Evolutionary conservation across 1,139 yeast species (phyloP), one percentile per base, ranked within the genome.

Genomic region (Pichia inconspicua): DNA sequence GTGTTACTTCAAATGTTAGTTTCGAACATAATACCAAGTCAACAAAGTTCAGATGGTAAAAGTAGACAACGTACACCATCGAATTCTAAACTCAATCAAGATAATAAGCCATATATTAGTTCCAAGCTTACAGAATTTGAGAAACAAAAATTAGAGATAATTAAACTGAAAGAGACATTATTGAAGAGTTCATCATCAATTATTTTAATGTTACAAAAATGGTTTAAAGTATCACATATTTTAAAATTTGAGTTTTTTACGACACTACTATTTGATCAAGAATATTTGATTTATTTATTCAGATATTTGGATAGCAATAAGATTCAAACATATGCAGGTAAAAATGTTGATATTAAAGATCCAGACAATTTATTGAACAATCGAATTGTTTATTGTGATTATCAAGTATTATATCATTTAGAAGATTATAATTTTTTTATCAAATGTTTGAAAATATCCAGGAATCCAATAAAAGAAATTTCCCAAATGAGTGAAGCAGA

Each of bases 151-250:
- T 66, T 81, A 30, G 89, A 84, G 56, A 70, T 80, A 4, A 54
- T 73, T 3, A 73, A 82, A 51, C 70, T 78, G 19, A 84, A 84
- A 55, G 95, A 86, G 59, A 69, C 79, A 2, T 70, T 83, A 0
- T 61, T 84, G 48, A 85, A 84, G 56, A 78, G 84, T 2, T 73
- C 84, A 3, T 71, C 84, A 1, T 75, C 78, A 2, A 74, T 80
- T 1, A 50, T 88, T 1, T 58, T 69, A 7, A 57, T 77, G 19
- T 62, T 92, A 30, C 63, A 83, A 34, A 75, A 74, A 57, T 92
- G 97, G 97, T 83, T 88, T 62, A 85, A 84, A 59, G 66, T 75
- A 12, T 83, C 80, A 46, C 96, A 92, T 64, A 69, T 88, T 2
- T 65, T 89, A 55, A 90, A 90, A 63, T 81, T 75, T 61, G 95